Base-by-base conservation (phyloP, 108 stramenopile genomes). In the Conticribra weissflogii region DNA sequence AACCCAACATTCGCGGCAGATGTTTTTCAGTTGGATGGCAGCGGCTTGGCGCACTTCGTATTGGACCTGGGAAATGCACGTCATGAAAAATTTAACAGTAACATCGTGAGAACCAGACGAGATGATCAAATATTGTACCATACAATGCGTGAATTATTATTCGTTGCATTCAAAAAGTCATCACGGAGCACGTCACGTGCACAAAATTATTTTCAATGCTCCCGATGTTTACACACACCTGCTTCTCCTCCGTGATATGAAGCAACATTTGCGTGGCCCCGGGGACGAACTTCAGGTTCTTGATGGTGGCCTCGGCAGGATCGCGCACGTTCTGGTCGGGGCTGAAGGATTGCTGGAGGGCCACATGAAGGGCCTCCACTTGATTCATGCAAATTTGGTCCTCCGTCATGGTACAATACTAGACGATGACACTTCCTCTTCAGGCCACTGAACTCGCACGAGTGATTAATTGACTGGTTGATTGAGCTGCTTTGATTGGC, bases 31-130 rank as follows among this genome's bases (percentile, higher is more conserved):
- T 64, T 95, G 93, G 75, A 95, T 95, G 41, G 93, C 86, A 17
- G 93, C 93, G 5, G 93, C 93, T 71, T 95, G 93, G 32, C 91
- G 81, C 2, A 95, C 91, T 83, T 95, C 91, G 57, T 86, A 92
- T 83, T 88, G 89, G 51, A 80, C 78, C 81, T 80, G 47, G 3
- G 48, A 22, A 8, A 23, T 29, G 58, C 46, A 3, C 17, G 16
- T 29, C 21, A 52, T 18, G 3, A 12, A 45, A 46, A 62, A 7
- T n/a, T n/a, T n/a, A n/a, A n/a, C n/a, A n/a, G n/a, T n/a, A n/a
- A n/a, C n/a, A n/a, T n/a, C n/a, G 32, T 62, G 31, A 59, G 27
- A 25, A 9, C 22, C 23, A 15, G 49, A 44, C 33, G 41, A 32
- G 52, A 21, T 16, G 54, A 24, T 2, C 3, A 46, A 60, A 18